Evolutionary conservation across 208 protist genomes (phyloP), one percentile per base, ranked within the genome.

Genomic region (Wallacemonas collosoma): DNA sequence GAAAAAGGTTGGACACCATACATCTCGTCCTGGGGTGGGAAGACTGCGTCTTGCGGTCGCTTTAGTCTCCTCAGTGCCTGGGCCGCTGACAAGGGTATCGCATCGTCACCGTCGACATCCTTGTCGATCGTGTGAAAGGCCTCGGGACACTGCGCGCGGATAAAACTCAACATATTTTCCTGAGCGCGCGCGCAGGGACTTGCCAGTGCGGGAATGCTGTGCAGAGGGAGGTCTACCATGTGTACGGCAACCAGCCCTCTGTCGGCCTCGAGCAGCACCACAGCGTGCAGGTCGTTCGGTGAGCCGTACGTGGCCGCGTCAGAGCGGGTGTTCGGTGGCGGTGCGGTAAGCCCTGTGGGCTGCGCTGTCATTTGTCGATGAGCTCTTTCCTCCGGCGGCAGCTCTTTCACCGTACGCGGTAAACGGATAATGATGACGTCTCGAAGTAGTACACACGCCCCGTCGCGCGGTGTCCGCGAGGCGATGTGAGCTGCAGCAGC

Each of bases 171-270:
- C 3, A 65, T 12, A 12, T 65, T 65, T 17, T 6, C 38, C 60
- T 65, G 60, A 4, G 60, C 60, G 14, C 60, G 60, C 9, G 4
- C 14, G 6, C 11, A 51, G 7, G 60, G 9, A 6, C 4, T 38
- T 12, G 11, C 43, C 12, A 41, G 5, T 4, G 68, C 53, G 41
- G 68, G 56, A 40, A 72, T 62, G 41, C n/a, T 38, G 6, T 51
- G 17, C 55, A 72, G 68, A 3, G 55, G 45, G 2, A 72, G 56
- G 50, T 72, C 68, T 2, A 72, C 68, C 36, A 72, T 45, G 51
- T 47, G 39, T 3, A 64, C 26, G 2, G 53, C 40, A 9, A 62
- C 17, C 35, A 72, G 39, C 26, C 55, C 55, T 6, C 35, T n/a
- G 43, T 39, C 55, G 2, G 9, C 17, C 26, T 53, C 53, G 44